Percentiles rank a stretch among this genome's conserved stretches.
phyloP scores from a whole-genome alignment of 1,139 yeast genomes.

The Sugiyamaella novakii region DNA sequence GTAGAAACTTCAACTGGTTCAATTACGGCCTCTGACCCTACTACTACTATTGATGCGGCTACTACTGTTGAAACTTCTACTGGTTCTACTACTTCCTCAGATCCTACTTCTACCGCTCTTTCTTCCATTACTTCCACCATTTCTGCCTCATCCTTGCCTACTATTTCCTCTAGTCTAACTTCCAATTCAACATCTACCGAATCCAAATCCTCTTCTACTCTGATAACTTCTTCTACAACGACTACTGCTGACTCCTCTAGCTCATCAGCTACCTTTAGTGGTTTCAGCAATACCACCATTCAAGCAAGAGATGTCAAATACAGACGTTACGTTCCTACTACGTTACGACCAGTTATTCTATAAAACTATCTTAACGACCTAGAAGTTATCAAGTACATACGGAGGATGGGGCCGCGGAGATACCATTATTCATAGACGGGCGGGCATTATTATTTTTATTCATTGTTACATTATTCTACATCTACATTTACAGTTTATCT shows the following conservation, averaged over 20 bases:
- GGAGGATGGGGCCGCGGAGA: neutral
- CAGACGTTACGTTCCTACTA: conserved; percentile 9
- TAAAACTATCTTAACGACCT: neutral
- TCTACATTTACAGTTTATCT: too few relatives aligned
- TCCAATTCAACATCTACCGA: conserved; percentile 13
- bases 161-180: conserved; percentile 1
- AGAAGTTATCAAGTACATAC: neutral
- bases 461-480: too few relatives aligned
- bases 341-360: conserved; percentile 6
- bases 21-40: neutral
- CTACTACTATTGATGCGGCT: neutral
- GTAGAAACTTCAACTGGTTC: conserved; percentile 7
- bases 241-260: conserved; percentile 1
- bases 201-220: conserved; percentile 13
- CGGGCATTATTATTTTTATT: too few relatives aligned
- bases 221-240: conserved; percentile 14
- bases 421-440: conserved; percentile 6
- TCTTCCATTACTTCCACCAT: neutral
- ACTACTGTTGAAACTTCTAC: neutral
- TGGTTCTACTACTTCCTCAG: neutral
- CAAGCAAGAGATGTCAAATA: conserved; percentile 15
- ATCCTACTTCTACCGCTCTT: neutral
- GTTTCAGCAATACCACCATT: conserved; percentile 5
- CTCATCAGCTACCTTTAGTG: conserved; percentile 5
- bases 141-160: conserved; percentile 4